Evolutionary conservation across 2,329 filamentous ascomycete species (phyloP).

Genomic region (Fragosphaeria purpurea): DNA sequence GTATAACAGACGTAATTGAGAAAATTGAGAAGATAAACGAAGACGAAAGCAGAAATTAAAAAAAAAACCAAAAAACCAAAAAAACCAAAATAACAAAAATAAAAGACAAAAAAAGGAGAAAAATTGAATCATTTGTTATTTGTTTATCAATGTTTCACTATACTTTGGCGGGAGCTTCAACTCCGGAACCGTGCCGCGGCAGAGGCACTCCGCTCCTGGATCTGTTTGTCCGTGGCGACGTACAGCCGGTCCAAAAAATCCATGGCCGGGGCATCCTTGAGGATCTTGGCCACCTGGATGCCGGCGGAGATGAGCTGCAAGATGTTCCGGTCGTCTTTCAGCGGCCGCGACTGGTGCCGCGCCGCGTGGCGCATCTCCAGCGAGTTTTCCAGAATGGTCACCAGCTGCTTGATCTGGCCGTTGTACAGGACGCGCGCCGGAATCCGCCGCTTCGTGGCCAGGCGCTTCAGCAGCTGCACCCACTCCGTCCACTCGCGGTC

Average conservation of each 20-base stretch:
- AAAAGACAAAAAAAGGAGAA: neutral
- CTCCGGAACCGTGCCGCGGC: slow-evolving; percentile 31
- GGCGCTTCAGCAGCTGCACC: slow-evolving; percentile 76
- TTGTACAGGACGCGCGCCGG: slow-evolving; percentile 77
- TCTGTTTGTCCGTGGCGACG: slow-evolving; percentile 69
- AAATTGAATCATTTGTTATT: neutral
- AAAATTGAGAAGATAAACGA: neutral
- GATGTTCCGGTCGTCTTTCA: slow-evolving; percentile 84
- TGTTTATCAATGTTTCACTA: no score
- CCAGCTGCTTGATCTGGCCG: slow-evolving; percentile 83
- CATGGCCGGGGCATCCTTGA: slow-evolving; percentile 78
- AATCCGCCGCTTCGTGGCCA: slow-evolving; percentile 78
- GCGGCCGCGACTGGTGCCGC: slow-evolving; percentile 70
- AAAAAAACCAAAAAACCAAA: neutral
- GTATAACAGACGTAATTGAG: no score
- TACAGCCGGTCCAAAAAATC: slow-evolving; percentile 73
- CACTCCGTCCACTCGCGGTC: slow-evolving; percentile 87
- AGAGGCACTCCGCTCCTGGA: slow-evolving; percentile 52
- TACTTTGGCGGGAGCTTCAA: slow-evolving; percentile 11
- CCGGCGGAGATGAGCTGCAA: slow-evolving; percentile 80
- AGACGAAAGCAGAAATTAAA: neutral
- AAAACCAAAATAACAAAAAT: neutral
- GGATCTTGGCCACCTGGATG: slow-evolving; percentile 76
- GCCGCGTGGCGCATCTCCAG: slow-evolving; percentile 80
- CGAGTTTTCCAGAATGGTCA: slow-evolving; percentile 80